Conservation (phyloP, 306 rosid genomes). For the Cucurbita pepo region DNA sequence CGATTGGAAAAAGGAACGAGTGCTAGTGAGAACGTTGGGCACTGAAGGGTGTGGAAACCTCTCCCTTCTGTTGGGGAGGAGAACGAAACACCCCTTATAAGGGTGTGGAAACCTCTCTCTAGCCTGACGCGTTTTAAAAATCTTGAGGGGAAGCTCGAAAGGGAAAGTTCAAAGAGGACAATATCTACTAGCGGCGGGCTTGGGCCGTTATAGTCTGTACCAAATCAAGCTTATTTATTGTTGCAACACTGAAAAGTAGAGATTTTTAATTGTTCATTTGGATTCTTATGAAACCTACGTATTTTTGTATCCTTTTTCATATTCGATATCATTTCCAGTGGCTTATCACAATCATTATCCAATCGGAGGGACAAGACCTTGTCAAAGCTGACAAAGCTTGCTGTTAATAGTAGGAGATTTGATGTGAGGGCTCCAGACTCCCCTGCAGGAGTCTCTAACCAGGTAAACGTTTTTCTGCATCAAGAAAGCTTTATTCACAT, state of each 20-base stretch:
- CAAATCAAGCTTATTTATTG: background rate
- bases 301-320: background rate
- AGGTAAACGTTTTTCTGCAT: constrained; percentile 31
- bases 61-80: no score
- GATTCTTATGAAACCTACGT: background rate
- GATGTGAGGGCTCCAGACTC: constrained; percentile 64
- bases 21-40: no score
- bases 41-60: no score
- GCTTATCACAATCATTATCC: constrained; percentile 57
- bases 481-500: constrained; percentile 5
- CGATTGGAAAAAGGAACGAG: no score
- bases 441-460: constrained; percentile 55
- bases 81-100: no score
- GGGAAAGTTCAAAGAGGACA: no score
- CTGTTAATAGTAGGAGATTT: constrained; percentile 53
- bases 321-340: constrained; percentile 23
- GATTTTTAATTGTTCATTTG: background rate
- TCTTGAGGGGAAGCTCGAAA: no score
- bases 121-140: no score
- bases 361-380: constrained; percentile 56
- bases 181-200: no score
- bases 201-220: background rate
- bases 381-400: constrained; percentile 65
- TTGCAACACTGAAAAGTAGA: background rate
- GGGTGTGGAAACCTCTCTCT: no score